phyloP scores from a whole-genome alignment of 345 rosid species.

The Triadica sebifera region DNA sequence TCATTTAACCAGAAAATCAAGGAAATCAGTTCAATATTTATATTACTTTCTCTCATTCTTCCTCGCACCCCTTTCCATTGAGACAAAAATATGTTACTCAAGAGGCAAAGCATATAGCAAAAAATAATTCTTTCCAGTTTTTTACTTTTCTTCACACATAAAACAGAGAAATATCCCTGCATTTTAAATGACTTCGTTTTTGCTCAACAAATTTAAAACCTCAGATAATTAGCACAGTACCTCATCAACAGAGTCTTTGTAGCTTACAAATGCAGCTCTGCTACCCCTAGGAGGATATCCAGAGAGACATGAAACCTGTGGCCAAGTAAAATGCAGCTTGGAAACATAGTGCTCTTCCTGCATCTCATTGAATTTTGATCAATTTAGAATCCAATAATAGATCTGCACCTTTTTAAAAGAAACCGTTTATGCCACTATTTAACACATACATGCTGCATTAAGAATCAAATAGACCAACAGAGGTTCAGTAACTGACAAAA shows the following conservation, averaged over 20 bases:
- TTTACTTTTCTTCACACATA: neutral
- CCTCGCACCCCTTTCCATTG: neutral
- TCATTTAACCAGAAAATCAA: neutral
- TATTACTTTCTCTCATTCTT: neutral
- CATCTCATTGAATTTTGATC: conserved; percentile 10
- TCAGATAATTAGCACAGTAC: conserved; percentile 27
- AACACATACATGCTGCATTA: neutral
- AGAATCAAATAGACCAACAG: neutral
- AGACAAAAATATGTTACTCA: neutral
- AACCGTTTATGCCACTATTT: neutral
- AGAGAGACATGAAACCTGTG: conserved; percentile 64
- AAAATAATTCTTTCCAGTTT: neutral
- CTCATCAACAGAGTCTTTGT: conserved; percentile 51
- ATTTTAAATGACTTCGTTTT: neutral
- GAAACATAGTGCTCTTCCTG: conserved; percentile 92
- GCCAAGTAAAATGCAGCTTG: conserved; percentile 79
- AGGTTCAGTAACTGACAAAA: neutral
- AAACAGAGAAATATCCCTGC: neutral
- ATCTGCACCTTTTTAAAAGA: neutral
- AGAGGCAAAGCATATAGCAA: neutral
- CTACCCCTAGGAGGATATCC: conserved; percentile 72
- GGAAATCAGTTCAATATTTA: neutral
- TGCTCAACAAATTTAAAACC: neutral
- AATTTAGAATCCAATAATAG: neutral
- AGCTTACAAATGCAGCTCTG: conserved; percentile 67